Percentiles rank a stretch among this genome's conserved stretches.
phyloP scores from a whole-genome alignment of 2,329 filamentous ascomycete genomes.

The Penicillium sp. region DNA sequence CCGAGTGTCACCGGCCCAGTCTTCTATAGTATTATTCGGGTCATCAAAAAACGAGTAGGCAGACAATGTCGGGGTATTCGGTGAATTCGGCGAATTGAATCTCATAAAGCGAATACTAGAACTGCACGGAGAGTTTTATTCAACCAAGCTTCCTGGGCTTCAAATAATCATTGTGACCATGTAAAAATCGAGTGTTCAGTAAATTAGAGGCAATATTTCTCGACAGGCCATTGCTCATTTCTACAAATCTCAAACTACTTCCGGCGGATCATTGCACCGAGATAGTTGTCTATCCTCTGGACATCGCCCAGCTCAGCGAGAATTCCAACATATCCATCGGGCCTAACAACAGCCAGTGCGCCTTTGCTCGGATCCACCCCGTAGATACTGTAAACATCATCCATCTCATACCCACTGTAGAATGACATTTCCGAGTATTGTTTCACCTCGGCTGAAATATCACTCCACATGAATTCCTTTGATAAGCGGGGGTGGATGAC shows the following conservation, averaged over 20 bases:
- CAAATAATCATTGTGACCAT: background rate
- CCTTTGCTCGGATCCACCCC: constrained; percentile 39
- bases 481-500: constrained; percentile 39
- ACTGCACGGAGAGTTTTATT: background rate
- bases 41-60: background rate
- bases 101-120: background rate
- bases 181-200: background rate
- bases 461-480: constrained; percentile 39
- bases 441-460: constrained; percentile 38
- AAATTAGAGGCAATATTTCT: background rate
- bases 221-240: background rate
- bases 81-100: background rate
- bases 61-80: background rate
- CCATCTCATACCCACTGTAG: constrained; percentile 38
- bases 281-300: constrained; percentile 31
- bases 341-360: constrained; percentile 41
- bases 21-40: background rate
- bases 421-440: constrained; percentile 42
- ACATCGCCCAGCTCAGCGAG: constrained; percentile 35
- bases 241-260: background rate
- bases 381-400: constrained; percentile 43
- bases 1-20: background rate
- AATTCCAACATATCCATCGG: constrained; percentile 45
- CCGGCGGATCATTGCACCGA: constrained; percentile 23
- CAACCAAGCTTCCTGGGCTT: background rate